These are phyloP conservation scores for Mycena epipterygia DNA, from an alignment of 768 basidiomycete genomes.

Conservation along the genomic window DNA sequence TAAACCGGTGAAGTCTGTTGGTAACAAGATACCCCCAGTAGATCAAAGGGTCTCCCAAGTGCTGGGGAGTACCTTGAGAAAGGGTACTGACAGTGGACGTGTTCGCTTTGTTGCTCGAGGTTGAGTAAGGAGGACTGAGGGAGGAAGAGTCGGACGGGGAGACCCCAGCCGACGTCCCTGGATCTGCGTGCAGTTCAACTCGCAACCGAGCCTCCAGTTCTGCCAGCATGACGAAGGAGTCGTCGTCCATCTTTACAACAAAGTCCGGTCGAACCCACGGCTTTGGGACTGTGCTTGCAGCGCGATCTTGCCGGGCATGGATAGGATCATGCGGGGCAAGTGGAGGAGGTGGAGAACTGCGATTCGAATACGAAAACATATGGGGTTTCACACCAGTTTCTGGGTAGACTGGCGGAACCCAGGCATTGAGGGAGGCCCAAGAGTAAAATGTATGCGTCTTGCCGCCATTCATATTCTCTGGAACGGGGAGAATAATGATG, in stretches of 20 bases:
- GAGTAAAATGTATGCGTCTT: slow-evolving; percentile 93
- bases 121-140: slow-evolving; percentile 1
- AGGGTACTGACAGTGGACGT: slow-evolving; percentile 12
- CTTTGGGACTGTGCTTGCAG: slow-evolving; percentile 51
- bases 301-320: slow-evolving; percentile 65
- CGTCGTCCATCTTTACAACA: slow-evolving; percentile 95
- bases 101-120: slow-evolving; percentile 21
- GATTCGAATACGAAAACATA: slow-evolving; percentile 76
- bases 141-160: slow-evolving; percentile 25
- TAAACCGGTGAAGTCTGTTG: slow-evolving; percentile 88
- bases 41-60: slow-evolving; percentile 71
- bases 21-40: slow-evolving; percentile 95
- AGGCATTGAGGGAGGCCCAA: slow-evolving; percentile 93
- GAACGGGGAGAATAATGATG: slow-evolving; percentile 84
- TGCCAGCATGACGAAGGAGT: slow-evolving; percentile 94
- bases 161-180: slow-evolving; percentile 40
- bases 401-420: slow-evolving; percentile 85
- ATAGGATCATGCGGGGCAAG: slow-evolving; percentile 83
- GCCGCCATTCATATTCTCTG: slow-evolving; percentile 97
- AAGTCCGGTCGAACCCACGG: slow-evolving; percentile 92
- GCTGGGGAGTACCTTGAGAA: slow-evolving; percentile 20
- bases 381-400: slow-evolving; percentile 61
- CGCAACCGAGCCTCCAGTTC: slow-evolving; percentile 94
- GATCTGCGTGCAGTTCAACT: slow-evolving; percentile 72
- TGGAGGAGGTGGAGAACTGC: slow-evolving; percentile 65